phyloP scores from a whole-genome alignment of 306 rosid species.

The Cucurbita ficifolia region DNA sequence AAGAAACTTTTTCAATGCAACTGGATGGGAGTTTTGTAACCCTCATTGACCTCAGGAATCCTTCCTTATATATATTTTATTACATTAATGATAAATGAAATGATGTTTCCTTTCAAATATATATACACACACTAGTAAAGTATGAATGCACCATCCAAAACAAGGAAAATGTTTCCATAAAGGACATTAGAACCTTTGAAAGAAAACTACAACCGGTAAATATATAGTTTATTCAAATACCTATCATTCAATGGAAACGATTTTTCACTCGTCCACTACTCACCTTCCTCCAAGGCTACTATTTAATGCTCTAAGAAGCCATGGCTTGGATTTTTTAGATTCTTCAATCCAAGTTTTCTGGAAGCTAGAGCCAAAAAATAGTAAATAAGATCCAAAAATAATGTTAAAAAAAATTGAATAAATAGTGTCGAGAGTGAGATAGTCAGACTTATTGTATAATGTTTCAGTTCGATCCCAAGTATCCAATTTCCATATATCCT shows the following conservation, averaged over 20 bases:
- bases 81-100: no score
- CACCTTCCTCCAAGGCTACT: constrained; percentile 85
- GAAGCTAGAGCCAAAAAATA: constrained; percentile 43
- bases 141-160: no score
- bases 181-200: no score
- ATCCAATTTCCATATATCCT: constrained; percentile 87
- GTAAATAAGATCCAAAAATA: background rate
- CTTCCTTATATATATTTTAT: no score
- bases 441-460: constrained; percentile 38
- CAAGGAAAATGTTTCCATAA: no score
- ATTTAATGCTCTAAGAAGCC: constrained; percentile 88
- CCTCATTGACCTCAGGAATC: no score
- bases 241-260: background rate
- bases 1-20: no score
- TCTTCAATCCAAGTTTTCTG: constrained; percentile 73
- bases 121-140: no score
- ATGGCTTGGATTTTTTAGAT: constrained; percentile 60
- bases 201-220: background rate
- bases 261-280: background rate
- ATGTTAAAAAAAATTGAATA: background rate
- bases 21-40: no score
- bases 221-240: background rate
- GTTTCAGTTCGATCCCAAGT: constrained; percentile 82
- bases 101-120: no score
- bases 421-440: background rate